Base-by-base conservation (phyloP, 2,329 filamentous ascomycete species). In the Fusarium sp. region DNA sequence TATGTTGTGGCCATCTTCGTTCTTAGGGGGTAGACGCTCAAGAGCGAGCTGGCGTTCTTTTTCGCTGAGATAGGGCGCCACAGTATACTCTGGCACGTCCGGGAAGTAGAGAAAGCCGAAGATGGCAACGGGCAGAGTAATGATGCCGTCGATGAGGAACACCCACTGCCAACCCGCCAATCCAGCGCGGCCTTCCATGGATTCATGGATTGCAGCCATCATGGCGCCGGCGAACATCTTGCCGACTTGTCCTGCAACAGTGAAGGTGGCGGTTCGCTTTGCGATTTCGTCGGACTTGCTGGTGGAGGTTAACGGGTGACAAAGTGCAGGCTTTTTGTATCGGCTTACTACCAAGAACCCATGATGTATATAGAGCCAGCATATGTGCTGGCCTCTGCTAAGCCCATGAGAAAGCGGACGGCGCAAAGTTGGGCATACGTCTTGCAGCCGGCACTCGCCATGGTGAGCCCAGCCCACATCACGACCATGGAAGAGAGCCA, bases 401-500 rank as follows among this genome's bases (percentile, higher is more conserved):
- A 30, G 0, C 77, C 77, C 41, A 76, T 70, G 2, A 77, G 44
- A 31, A 77, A 77, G 0, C 76, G 72, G 5, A 78, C 61, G 1
- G 66, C 73, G 5, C 76, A 77, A 0, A 78, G 71, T 15, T 78
- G 76, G 2, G 72, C 46, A 15, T 70, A 79, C 0, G 78, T 80
- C 31, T 70, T 75, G 71, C 76, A 79, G 6, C 68, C 78, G 6
- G 78, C 77, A 3, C 74, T 75, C 0, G 64, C 39, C 86, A 74
- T 73, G 0, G 89, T 91, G 10, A 91, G 75, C 0, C 82, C 81
- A 1, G 85, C 88, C 90, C 90, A 91, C 47, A 86, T 66, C 12
- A 89, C 60, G 80, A 90, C 88, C 83, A 88, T 89, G 10, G 81
- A 73, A 0, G 88, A 88, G 69, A 89, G 88, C 80, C 88, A 91